Base-by-base conservation (phyloP, 2,329 filamentous ascomycete species). In the Cladophialophora psammophila region DNA sequence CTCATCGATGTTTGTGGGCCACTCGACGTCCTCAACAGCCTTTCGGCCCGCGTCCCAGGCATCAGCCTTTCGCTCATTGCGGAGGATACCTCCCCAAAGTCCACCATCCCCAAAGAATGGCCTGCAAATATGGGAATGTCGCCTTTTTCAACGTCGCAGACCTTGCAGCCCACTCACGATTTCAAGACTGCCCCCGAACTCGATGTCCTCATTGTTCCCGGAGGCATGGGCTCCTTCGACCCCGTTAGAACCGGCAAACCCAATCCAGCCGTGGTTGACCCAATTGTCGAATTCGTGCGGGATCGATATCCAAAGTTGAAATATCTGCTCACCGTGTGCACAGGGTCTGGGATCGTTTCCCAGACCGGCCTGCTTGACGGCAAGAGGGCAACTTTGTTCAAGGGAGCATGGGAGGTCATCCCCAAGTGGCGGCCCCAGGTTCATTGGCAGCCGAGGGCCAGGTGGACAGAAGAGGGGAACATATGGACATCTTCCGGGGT, bases 141-240 rank as follows among this genome's bases (percentile, higher is more conserved):
- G 53, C 61, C 52, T 6, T 64, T 64, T 32, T 34, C 52, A 4
- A 64, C 61, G 5, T 73, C 73, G 15, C 77, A 83, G 63, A 71
- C 69, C 32, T 74, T 83, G 53, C 68, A 83, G 4, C 83, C 84
- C 3, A 85, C 84, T 2, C 83, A 85, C 73, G 89, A 87, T 0
- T 64, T 64, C 38, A 26, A 58, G 20, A 35, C 15, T n/a, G 61
- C 61, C 8, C 61, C 85, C 0, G 67, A 74, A 1, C 52, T 64
- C 2, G 87, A 90, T 50, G 85, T 90, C 5, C 80, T 92, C 31
- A 76, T 92, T n/a, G 76, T 92, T 6, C 90, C 89, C 0, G 89
- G 90, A 2, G 89, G 89, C 0, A 63, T 78, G 0, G 89, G 88
- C 0, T 79, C 74, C 31, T 64, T 64, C 31, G 61, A 64, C 18